A percentile compares a stretch with the other conserved stretches of the same genome.
These are phyloP conservation scores for Solanum bulbocastanum DNA, from an alignment of 257 asterid genomes.

Conservation along the genomic window DNA sequence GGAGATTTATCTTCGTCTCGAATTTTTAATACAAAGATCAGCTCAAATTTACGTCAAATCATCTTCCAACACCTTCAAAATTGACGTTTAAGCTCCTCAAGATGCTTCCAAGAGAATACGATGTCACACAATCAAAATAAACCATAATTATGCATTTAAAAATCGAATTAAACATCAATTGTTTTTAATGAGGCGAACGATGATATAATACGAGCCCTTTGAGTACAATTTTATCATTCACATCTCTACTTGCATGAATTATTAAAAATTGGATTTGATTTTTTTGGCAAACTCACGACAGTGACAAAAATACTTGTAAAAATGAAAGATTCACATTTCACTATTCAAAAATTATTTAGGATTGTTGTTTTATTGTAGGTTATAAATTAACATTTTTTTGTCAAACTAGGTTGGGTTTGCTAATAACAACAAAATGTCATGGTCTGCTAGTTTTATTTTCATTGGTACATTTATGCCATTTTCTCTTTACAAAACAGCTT, in stretches of 20 bases:
- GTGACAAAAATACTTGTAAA: background rate
- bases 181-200: background rate
- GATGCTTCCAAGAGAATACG: background rate
- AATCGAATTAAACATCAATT: background rate
- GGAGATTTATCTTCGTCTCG: background rate
- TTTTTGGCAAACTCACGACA: too few relatives aligned
- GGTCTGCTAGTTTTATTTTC: background rate
- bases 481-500: background rate
- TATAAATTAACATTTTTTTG: too few relatives aligned
- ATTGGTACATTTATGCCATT: too few relatives aligned
- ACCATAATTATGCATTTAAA: too few relatives aligned
- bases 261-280: too few relatives aligned
- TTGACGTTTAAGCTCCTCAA: too few relatives aligned
- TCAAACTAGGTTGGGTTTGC: background rate
- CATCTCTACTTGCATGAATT: background rate
- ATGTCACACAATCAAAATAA: too few relatives aligned
- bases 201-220: background rate
- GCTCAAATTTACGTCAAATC: background rate
- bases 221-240: background rate
- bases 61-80: background rate
- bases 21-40: background rate
- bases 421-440: too few relatives aligned
- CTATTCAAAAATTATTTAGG: background rate
- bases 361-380: background rate
- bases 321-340: background rate